phyloP scores from a whole-genome alignment of 2,329 filamentous ascomycete species.

The Curvularia verruculosa region DNA sequence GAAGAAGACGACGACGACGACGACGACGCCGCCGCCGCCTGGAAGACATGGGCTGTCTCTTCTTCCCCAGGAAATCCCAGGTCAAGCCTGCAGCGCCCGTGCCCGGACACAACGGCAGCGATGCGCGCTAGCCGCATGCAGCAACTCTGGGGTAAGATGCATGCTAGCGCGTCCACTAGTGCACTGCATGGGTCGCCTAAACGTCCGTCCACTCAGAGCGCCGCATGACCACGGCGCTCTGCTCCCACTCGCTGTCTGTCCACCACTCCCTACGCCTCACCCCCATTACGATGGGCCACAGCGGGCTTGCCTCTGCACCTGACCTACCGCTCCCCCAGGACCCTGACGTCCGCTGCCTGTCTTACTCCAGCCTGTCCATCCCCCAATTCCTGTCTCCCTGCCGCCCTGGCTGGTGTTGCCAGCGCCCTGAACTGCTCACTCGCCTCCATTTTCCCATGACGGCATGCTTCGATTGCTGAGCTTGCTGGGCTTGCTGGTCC shows the following conservation, averaged over 20 bases:
- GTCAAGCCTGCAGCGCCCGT: conserved; percentile 18
- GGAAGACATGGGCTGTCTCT: background rate
- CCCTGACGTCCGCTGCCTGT: conserved; percentile 32
- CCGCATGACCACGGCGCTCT: conserved; percentile 20
- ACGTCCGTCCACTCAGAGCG: conserved; percentile 16
- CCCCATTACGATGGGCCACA: conserved; percentile 28
- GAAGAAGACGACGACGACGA: background rate
- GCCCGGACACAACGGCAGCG: conserved; percentile 3
- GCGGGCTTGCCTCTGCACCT: conserved; percentile 35
- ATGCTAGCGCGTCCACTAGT: conserved; percentile 20
- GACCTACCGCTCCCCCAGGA: conserved; percentile 30
- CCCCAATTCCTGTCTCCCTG: no score
- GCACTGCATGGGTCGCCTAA: conserved; percentile 16
- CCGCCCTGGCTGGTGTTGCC: background rate
- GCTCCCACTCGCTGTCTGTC: background rate
- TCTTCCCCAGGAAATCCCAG: conserved; percentile 17
- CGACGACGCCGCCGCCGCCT: no score
- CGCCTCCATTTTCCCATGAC: no score
- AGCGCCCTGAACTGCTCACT: conserved; percentile 22
- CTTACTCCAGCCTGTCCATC: background rate
- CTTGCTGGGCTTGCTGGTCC: conserved; percentile 4
- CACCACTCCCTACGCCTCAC: background rate
- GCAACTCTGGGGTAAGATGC: conserved; percentile 20
- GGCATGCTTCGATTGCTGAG: conserved; percentile 13
- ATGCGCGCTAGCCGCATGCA: conserved; percentile 20